These are phyloP conservation scores for Furcasterigmium furcatum DNA, from an alignment of 2,329 filamentous ascomycete species.

Conservation along the genomic window DNA sequence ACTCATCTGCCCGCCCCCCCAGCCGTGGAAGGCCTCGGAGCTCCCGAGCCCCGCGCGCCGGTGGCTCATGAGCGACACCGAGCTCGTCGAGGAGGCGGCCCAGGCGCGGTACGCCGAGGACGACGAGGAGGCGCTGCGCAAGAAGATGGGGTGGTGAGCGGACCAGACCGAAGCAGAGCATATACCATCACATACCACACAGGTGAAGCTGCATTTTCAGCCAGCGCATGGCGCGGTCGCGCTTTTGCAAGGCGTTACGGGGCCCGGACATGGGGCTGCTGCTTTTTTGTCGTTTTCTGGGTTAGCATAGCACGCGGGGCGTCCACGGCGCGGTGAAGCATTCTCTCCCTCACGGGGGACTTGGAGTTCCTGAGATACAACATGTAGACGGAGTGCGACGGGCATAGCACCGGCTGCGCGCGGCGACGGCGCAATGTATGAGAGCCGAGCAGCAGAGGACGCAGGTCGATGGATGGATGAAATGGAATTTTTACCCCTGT, in stretches of 20 bases:
- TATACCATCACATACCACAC: too few relatives aligned
- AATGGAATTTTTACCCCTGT: too few relatives aligned
- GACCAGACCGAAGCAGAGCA: neutral
- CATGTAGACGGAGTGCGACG: too few relatives aligned
- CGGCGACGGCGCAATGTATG: too few relatives aligned
- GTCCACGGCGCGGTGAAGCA: too few relatives aligned
- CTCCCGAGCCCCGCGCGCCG: constrained; percentile 31
- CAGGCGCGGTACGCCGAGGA: constrained; percentile 33
- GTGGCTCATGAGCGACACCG: constrained; percentile 38
- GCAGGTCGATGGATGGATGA: too few relatives aligned
- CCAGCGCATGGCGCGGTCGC: neutral
- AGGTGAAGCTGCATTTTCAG: too few relatives aligned
- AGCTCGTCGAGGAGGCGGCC: constrained; percentile 41
- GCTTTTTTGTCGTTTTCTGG: neutral
- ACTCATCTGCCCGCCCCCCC: neutral
- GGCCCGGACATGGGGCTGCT: too few relatives aligned
- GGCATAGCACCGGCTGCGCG: too few relatives aligned
- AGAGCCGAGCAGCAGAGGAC: too few relatives aligned
- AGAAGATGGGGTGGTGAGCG: constrained; percentile 36
- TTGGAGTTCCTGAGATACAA: too few relatives aligned
- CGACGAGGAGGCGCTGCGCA: constrained; percentile 40
- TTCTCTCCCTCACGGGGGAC: too few relatives aligned
- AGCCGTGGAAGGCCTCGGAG: neutral
- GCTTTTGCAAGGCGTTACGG: neutral
- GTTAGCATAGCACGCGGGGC: neutral